Base-by-base conservation (phyloP, 129 eudicot genomes). In the Deinandra increscens region DNA sequence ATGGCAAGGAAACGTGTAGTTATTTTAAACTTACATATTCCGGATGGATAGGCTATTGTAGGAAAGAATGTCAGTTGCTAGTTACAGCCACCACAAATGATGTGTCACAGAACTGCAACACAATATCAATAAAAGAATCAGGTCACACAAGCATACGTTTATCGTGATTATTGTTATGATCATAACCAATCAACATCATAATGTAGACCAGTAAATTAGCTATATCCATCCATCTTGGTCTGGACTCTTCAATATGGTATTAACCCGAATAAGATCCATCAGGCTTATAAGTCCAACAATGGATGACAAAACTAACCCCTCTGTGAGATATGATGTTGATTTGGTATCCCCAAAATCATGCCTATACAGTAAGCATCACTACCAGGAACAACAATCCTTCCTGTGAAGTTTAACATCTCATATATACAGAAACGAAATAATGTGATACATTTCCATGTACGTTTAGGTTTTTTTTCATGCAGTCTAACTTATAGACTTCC, bases 171-270 rank as follows among this genome's bases (percentile, higher is more conserved):
- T 62, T 22, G 17, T 13, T 65, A 66, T 23, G 34, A 22, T 64
- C 39, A 38, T 41, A 26, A 63, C 39, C 70, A 26, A 63, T 23
- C 70, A 44, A 8, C 58, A 43, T 19, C 51, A 64, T 6, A 38
- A 41, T 1, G 26, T 36, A 64, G 34, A 38, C 50, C 13, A 64
- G 23, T 17, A 63, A 43, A 41, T 34, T 65, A 18, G 39, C 20
- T 5, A 20, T 42, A 14, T 6, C 23, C 41, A 66, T 14, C 55
- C 41, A 66, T 14, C 55, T 66, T 20, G 37, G 55, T 2, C 42
- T 43, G 39, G 55, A 19, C 6, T 42, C 20, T 22, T 2, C 39
- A 44, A 45, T 48, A 46, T 67, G 31, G 26, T 31, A n/a, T 31
- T 9, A 31, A 46, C 71, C 15, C 10, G 26, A 20, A 65, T 23